These are phyloP conservation scores for Pseudozyma flocculosa DNA, from an alignment of 1,284 basidiomycete genomes.

Conservation along the genomic window DNA sequence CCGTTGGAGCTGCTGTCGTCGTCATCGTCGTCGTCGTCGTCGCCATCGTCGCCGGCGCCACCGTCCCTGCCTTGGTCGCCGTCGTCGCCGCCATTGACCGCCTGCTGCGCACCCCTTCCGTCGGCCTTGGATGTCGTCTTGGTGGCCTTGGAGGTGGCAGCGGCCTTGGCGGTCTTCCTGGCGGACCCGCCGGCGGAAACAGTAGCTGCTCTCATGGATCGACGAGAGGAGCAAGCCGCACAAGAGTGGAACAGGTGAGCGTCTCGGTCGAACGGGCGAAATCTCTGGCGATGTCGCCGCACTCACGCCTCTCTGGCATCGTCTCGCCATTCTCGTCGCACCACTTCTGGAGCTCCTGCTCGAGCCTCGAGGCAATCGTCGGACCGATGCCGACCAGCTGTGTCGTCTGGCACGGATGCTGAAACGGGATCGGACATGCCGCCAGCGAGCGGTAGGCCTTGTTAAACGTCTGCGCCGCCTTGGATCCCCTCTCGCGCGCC, in stretches of 20 bases:
- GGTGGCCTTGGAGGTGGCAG: too few species aligned
- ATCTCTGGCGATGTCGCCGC: too few species aligned
- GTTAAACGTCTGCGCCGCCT: conserved; percentile 36
- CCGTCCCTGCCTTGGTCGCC: too few species aligned
- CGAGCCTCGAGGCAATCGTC: conserved; percentile 44
- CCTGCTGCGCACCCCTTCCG: too few species aligned
- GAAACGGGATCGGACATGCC: conserved; percentile 35
- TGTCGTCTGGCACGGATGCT: conserved; percentile 47
- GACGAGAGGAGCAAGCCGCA: too few species aligned
- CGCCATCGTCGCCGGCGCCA: neutral
- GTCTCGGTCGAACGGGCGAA: too few species aligned
- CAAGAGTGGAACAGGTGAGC: conserved; percentile 4
- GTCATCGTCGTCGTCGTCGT: neutral
- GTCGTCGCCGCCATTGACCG: neutral
- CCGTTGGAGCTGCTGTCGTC: neutral
- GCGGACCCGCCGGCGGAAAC: too few species aligned
- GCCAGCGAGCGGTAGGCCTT: conserved; percentile 43
- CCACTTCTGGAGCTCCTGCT: conserved; percentile 40
- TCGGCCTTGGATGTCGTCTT: conserved; percentile 1
- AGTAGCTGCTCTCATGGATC: too few species aligned
- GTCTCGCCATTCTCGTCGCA: conserved; percentile 25
- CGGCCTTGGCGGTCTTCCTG: too few species aligned
- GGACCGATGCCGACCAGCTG: conserved; percentile 44
- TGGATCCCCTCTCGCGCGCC: conserved; percentile 40
- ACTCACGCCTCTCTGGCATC: conserved; percentile 35